Conservation (phyloP, 73 alveolate species). For the Paramecium caudatum region DNA sequence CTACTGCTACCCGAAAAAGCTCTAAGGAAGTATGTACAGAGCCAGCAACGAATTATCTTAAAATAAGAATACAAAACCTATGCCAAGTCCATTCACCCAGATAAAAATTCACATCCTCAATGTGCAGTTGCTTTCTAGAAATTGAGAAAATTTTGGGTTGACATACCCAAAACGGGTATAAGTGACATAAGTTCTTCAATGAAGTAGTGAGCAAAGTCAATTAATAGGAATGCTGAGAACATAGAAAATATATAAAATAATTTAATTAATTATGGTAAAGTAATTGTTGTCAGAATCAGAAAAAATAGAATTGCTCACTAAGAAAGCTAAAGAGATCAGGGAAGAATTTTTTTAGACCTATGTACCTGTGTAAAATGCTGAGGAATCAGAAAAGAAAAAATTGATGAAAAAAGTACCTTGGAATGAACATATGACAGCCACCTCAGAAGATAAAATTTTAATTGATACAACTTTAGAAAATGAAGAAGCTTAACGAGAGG, state of each 20-base stretch:
- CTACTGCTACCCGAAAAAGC: slow-evolving; percentile 64
- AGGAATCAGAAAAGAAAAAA: slow-evolving; percentile 26
- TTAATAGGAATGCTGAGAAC: neutral
- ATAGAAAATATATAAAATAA: slow-evolving; percentile 19
- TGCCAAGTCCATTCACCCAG: slow-evolving; percentile 56
- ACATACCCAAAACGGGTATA: slow-evolving; percentile 61
- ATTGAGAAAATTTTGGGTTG: slow-evolving; percentile 54
- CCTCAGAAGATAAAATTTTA: slow-evolving; percentile 56
- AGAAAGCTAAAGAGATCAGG: slow-evolving; percentile 66
- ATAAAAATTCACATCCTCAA: slow-evolving; percentile 57
- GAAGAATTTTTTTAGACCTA: slow-evolving; percentile 63
- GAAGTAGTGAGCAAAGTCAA: neutral
- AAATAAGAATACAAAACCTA: slow-evolving; percentile 33
- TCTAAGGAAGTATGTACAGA: slow-evolving; percentile 16
- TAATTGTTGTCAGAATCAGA: slow-evolving; percentile 22
- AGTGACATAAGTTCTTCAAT: slow-evolving; percentile 25
- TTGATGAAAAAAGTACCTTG: slow-evolving; percentile 49
- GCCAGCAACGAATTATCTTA: neutral
- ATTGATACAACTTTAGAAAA: slow-evolving; percentile 5
- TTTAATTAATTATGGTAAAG: slow-evolving; percentile 63
- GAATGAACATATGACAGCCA: slow-evolving; percentile 67
- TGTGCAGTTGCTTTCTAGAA: slow-evolving; percentile 28
- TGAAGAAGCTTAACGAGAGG: slow-evolving; percentile 59
- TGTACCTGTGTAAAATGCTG: slow-evolving; percentile 18
- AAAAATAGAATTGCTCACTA: neutral